Base-by-base conservation (phyloP, 305 asterid genomes). In the Fraxinus baroniana region DNA sequence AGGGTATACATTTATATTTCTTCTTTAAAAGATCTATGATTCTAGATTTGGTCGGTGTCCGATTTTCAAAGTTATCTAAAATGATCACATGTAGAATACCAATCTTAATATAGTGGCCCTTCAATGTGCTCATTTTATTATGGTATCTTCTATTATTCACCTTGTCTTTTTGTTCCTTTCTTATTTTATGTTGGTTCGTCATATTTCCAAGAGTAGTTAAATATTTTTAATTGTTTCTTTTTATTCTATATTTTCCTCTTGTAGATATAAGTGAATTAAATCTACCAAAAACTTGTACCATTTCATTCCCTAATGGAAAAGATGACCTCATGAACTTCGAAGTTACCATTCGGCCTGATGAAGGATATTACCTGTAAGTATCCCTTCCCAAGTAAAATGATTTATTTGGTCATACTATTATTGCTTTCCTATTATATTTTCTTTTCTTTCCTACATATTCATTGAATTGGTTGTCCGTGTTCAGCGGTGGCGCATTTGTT, bases 311-410 rank as follows among this genome's bases (percentile, higher is more conserved):
- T 71, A 94, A 90, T 78, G 99, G 99, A 80, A 95, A 91, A 86
- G 99, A 95, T 49, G 99, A 95, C 68, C 98, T 95, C 64, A 95
- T 95, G 99, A 95, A 90, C 90, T 95, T 95, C 84, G 98, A 93
- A 88, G 99, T 95, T 84, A 89, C 98, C 79, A 94, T 95, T 84
- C 92, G 93, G 76, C 98, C 98, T 33, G 98, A 95, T 87, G 99
- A 95, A 83, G 97, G 99, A 80, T 95, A 91, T 87, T 95, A 95
- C 84, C 64, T 78, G 98, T 95, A 86, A 91, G 95, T 88, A 78
- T 76, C 77, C 46, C 32, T 77, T 41, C 55, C 55, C 49, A 35
- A 66, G 22, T 46, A 44, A 30, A 44, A 64, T 35, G 77, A 18
- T 8, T 28, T 39, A 55, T 3, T 74, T 71, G 20, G 20, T 68